These are phyloP conservation scores for Amaranthus tricolor DNA, from an alignment of 179 eudicot genomes.

Conservation along the genomic window DNA sequence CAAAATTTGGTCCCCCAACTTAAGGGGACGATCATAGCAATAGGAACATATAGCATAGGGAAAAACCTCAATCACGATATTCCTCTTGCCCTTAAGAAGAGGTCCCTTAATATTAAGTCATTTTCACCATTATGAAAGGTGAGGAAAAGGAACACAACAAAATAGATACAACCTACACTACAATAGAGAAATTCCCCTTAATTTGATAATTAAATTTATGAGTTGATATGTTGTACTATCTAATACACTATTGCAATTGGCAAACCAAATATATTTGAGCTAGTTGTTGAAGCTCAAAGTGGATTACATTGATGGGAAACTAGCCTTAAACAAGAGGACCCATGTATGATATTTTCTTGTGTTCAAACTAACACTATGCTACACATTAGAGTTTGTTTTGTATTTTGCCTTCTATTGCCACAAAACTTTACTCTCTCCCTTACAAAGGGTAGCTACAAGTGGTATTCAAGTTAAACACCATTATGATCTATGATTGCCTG, in stretches of 20 bases:
- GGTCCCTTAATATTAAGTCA: conserved; percentile 17
- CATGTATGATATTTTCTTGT: not conserved
- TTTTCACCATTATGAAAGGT: conserved; percentile 18
- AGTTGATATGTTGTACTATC: conserved; percentile 1
- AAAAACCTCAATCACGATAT: conserved; percentile 9
- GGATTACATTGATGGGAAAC: not conserved
- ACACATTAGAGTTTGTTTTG: not conserved
- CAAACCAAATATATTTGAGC: not conserved
- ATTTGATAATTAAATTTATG: not conserved
- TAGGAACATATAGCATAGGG: not conserved
- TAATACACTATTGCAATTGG: not conserved
- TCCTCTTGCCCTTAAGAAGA: conserved; percentile 2
- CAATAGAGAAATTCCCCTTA: not conserved
- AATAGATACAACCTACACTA: conserved; percentile 9
- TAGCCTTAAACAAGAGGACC: not conserved
- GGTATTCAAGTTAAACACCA: no score
- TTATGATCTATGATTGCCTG: no score
- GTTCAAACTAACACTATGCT: not conserved
- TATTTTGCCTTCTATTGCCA: not conserved
- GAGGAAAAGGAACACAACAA: conserved; percentile 1
- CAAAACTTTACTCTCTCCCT: no score
- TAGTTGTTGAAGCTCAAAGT: conserved; percentile 1
- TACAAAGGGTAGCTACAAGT: no score
- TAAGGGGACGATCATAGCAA: not conserved
- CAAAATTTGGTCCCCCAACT: conserved; percentile 10